phyloP scores from a whole-genome alignment of 108 stramenopile species.

The Cylindrotheca fusiformis region DNA sequence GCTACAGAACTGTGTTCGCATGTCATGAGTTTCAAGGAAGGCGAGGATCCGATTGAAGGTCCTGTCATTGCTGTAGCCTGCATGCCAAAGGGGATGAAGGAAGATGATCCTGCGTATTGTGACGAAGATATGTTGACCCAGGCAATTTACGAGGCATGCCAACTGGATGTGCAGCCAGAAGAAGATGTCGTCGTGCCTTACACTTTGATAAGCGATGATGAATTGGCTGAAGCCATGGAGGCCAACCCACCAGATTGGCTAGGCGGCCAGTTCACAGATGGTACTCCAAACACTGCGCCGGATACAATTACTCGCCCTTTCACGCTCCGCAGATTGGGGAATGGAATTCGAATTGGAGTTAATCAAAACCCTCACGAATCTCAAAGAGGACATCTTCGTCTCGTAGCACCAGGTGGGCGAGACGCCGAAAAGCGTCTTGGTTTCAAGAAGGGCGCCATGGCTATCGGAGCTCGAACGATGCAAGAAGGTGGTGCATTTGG shows the following conservation, averaged over 20 bases:
- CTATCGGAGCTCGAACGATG: constrained; percentile 95
- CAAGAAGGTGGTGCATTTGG: constrained; percentile 98
- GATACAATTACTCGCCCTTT: constrained; percentile 85
- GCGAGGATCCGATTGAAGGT: constrained; percentile 50
- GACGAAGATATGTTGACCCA: constrained; percentile 71
- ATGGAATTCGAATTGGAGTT: constrained; percentile 84
- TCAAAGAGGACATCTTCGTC: constrained; percentile 88
- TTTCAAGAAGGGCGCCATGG: constrained; percentile 75
- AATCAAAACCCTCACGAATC: constrained; percentile 82
- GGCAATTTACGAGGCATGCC: constrained; percentile 77
- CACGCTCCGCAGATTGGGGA: constrained; percentile 77
- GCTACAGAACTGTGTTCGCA: constrained; percentile 93
- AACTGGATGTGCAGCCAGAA: constrained; percentile 75
- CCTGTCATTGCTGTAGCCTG: constrained; percentile 82
- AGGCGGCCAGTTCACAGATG: constrained; percentile 77
- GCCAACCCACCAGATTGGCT: constrained; percentile 70
- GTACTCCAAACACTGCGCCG: constrained; percentile 85
- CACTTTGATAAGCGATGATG: constrained; percentile 71
- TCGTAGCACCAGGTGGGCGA: constrained; percentile 91
- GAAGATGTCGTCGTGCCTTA: constrained; percentile 86
- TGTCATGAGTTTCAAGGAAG: constrained; percentile 76
- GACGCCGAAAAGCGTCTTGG: constrained; percentile 86
- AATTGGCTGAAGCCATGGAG: constrained; percentile 59
- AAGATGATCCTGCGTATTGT: constrained; percentile 45
- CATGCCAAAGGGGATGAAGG: constrained; percentile 62